These are phyloP conservation scores for Chloranthus sessilifolius DNA, from an alignment of 164 flowering plant genomes.

Conservation along the genomic window DNA sequence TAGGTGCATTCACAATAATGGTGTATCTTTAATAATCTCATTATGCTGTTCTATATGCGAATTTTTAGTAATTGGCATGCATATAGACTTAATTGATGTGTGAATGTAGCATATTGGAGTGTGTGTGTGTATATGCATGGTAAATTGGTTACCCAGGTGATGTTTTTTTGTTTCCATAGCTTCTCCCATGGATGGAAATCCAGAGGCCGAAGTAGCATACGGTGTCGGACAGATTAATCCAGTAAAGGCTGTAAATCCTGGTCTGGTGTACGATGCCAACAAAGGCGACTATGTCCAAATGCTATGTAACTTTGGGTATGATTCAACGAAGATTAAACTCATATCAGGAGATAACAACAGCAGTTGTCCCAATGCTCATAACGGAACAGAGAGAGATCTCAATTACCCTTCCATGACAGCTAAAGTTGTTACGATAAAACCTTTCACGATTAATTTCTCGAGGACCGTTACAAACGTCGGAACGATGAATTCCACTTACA, in stretches of 20 bases:
- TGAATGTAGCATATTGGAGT: too few species aligned
- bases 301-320: conserved; percentile 18
- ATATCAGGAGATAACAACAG: conserved; percentile 10
- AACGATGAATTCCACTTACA: conserved; percentile 29
- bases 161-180: conserved; percentile 4
- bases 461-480: conserved; percentile 59
- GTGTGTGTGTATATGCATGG: too few species aligned
- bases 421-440: conserved; percentile 1
- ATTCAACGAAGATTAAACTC: not conserved
- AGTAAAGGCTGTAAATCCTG: conserved; percentile 25
- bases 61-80: too few species aligned
- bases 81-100: too few species aligned
- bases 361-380: conserved; percentile 25
- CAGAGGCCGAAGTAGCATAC: conserved; percentile 12
- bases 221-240: conserved; percentile 32
- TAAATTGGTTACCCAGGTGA: not conserved
- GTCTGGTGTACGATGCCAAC: conserved; percentile 28
- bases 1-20: too few species aligned
- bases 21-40: too few species aligned
- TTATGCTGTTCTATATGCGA: too few species aligned
- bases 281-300: conserved; percentile 20
- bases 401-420: conserved; percentile 68
- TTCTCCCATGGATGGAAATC: conserved; percentile 4
- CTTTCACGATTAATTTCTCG: conserved; percentile 31
- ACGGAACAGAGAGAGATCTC: conserved; percentile 40